Evolutionary conservation across 176 grass and related monocot genomes (phyloP), one percentile per base, ranked within the genome.

Genomic region (Carex scoparia): DNA sequence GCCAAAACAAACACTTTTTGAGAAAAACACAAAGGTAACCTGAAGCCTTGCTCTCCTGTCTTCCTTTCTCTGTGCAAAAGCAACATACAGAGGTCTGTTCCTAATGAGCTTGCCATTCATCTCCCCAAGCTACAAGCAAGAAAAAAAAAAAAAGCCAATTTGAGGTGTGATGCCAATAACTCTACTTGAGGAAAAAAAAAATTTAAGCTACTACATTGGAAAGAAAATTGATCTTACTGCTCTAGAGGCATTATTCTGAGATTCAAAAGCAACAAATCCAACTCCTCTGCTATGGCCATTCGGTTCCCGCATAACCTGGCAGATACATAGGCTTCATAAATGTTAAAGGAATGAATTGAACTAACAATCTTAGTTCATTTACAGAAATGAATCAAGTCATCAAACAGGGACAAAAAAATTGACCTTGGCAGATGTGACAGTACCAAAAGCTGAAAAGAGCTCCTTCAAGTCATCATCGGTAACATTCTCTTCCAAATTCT

Each of bases 181-280:
- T 86, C 44, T 8, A 1, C 12, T 15, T 42, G 27, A 10, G 10
- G 69, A 87, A 0, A 10, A 53, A 10, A 53, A 13, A 79, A 55
- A 35, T 74, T 44, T 54, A 78, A 55, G 19, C 30, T 77, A 42
- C 23, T 44, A 54, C 55, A 72, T 78, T 71, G 1, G 14, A 86
- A 67, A 86, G 33, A 56, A 57, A 32, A 15, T 72, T 61, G 40
- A 77, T 58, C 93, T 89, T 92, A 99, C 96, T 73, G 96, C 96
- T 86, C 84, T 81, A 33, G 85, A 85, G 71, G 93, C 96, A 89
- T 94, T 90, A 79, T 94, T 91, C 48, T 89, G 69, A 69, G 91
- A 92, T 89, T 91, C 87, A 78, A 99, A 99, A 40, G 91, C 88
- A 83, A 99, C 96, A 95, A 99, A 99, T 65, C 93, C 96, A 87